phyloP scores from a whole-genome alignment of 1,284 basidiomycete species.

The Coniferiporia sulphurascens region DNA sequence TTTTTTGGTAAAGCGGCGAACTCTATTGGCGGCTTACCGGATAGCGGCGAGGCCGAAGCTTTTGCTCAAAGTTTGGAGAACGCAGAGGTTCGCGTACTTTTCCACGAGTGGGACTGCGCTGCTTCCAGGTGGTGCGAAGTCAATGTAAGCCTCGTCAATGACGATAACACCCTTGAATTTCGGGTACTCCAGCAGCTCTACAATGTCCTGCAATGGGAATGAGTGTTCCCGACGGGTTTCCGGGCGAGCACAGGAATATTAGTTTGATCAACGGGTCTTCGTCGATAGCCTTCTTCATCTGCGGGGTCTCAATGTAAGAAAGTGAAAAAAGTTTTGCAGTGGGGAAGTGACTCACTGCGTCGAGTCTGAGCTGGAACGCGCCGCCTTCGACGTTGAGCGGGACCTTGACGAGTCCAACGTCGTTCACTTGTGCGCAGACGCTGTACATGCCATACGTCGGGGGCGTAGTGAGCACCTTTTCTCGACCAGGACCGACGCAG shows the following conservation, averaged over 20 bases:
- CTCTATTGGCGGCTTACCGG: constrained; percentile 43
- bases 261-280: constrained; percentile 80
- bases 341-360: constrained; percentile 50
- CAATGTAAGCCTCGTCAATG: constrained; percentile 98
- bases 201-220: constrained; percentile 72
- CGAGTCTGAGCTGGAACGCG: constrained; percentile 74
- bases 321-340: background rate
- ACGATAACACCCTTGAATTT: constrained; percentile 88
- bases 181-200: constrained; percentile 73
- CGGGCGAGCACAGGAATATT: constrained; percentile 94
- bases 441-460: constrained; percentile 99
- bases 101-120: constrained; percentile 72
- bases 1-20: background rate
- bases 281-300: constrained; percentile 71
- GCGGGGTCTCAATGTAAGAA: background rate
- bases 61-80: constrained; percentile 95
- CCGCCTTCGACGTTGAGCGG: constrained; percentile 74
- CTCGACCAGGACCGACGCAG: constrained; percentile 70
- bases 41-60: constrained; percentile 96
- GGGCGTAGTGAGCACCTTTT: constrained; percentile 83
- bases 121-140: constrained; percentile 68
- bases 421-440: constrained; percentile 95
- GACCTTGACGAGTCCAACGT: constrained; percentile 80
- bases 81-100: constrained; percentile 86
- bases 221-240: constrained; percentile 93